A percentile compares a stretch with the other conserved stretches of the same genome.
Conservation (phyloP, 2,329 filamentous ascomycete species). For the Lasiodiplodia theobromae region DNA sequence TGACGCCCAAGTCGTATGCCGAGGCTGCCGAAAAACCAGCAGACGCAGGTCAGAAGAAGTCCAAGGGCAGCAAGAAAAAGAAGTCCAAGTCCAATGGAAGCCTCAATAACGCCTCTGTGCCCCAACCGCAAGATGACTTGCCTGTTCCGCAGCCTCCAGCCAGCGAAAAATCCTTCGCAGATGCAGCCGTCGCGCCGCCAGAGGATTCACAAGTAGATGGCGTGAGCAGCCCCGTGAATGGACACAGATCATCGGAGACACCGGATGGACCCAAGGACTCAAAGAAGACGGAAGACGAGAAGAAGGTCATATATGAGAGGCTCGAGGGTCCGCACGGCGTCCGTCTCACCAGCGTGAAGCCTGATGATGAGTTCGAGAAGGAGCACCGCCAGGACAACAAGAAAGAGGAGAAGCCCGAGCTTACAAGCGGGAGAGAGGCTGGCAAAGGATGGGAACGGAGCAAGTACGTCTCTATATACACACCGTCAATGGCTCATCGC, state of each 20-base stretch:
- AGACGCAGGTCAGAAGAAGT: constrained; percentile 9
- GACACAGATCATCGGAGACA: constrained; percentile 23
- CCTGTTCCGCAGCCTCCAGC: constrained; percentile 19
- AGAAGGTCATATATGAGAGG: constrained; percentile 52
- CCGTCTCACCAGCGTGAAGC: constrained; percentile 54
- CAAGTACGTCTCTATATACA: constrained; percentile 44
- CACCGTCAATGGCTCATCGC: not conserved
- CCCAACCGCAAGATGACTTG: not conserved
- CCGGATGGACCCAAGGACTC: constrained; percentile 25
- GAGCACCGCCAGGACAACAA: constrained; percentile 40
- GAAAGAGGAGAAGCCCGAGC: constrained; percentile 46
- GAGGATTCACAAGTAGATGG: constrained; percentile 12
- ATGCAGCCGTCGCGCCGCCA: constrained; percentile 36
- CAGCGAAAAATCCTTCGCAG: constrained; percentile 49
- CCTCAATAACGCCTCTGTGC: not conserved
- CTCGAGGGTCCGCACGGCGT: constrained; percentile 54
- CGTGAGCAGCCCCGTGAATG: constrained; percentile 2
- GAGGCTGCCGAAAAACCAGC: constrained; percentile 39
- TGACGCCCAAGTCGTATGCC: constrained; percentile 52
- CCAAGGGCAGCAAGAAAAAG: constrained; percentile 18
- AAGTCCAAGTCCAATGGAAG: constrained; percentile 1
- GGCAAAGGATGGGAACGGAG: constrained; percentile 61
- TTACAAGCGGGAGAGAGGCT: constrained; percentile 61
- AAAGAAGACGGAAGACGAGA: constrained; percentile 31
- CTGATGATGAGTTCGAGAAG: constrained; percentile 48